A percentile compares a stretch with the other conserved stretches of the same genome.
Conservation (phyloP, 768 basidiomycete genomes). For the Tulasnella calospora region DNA sequence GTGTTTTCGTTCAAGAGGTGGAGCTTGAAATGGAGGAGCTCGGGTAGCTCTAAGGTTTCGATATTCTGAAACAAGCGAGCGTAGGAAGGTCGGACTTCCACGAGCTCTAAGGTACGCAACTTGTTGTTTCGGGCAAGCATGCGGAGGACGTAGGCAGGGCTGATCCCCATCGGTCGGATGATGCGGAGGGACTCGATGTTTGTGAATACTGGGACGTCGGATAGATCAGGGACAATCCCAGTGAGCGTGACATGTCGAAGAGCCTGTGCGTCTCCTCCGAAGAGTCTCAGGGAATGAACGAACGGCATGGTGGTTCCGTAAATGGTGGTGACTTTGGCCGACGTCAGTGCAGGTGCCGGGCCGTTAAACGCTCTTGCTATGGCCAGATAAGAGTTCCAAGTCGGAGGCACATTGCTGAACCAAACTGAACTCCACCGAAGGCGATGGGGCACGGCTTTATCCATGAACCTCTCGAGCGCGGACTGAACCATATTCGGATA, state of each 20-base stretch:
- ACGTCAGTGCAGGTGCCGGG: too few relatives aligned
- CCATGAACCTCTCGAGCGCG: neutral
- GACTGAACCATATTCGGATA: neutral
- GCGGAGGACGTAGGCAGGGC: neutral
- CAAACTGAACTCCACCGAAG: neutral
- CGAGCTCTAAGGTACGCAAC: neutral
- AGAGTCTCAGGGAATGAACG: too few relatives aligned
- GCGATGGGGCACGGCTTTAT: neutral
- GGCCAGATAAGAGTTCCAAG: neutral
- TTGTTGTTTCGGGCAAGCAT: neutral
- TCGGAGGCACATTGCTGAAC: neutral
- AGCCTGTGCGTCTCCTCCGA: too few relatives aligned
- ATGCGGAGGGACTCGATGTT: too few relatives aligned
- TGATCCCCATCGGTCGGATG: too few relatives aligned
- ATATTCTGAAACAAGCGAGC: neutral
- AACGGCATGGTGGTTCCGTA: too few relatives aligned
- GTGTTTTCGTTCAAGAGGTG: neutral
- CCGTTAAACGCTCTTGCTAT: neutral
- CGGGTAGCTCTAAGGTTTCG: neutral
- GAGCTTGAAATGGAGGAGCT: neutral
- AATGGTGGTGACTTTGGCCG: too few relatives aligned
- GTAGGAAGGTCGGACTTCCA: neutral
- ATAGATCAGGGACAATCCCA: too few relatives aligned
- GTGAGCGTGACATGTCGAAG: too few relatives aligned
- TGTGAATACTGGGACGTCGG: too few relatives aligned